Evolutionary conservation across 2,329 filamentous ascomycete species (phyloP), one percentile per base, ranked within the genome.

Genomic region (Fusarium mangiferae): DNA sequence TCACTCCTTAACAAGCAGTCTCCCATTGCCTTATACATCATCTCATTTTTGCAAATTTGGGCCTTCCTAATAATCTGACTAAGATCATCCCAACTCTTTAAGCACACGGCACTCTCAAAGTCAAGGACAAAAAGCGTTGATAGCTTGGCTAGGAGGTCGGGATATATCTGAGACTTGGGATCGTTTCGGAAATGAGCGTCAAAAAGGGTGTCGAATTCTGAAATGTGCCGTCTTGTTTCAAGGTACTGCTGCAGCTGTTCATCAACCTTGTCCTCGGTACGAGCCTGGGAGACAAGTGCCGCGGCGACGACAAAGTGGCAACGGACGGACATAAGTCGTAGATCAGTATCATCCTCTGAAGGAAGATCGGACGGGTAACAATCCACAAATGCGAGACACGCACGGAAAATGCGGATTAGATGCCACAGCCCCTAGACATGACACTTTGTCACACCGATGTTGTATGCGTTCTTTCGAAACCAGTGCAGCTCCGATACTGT

Each of bases 401-500:
- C 83, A 9, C 79, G 80, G 54, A 92, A 82, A 30, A 97, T 85
- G 7, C 88, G 84, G 7, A 91, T 78, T 1, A 92, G 84, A 55
- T 86, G 81, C 11, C 81, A 79, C 3, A 91, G 85, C 30, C 87
- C 80, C 86, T 92, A 91, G 2, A 66, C 72, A 7, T 88, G 84
- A 4, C 86, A 85, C 73, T 91, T 85, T 68, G 90, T 90, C 9
- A 96, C 82, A 0, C 91, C 91, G 12, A 95, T 81, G 74, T 96
- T 97, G 84, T 97, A 97, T 3, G 92, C 88, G 72, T 93, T 96
- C 71, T 91, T 91, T 42, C 91, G 92, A 79, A 97, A 95, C 94
- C 94, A 97, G 74, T 95, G 88, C 7, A 97, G 85, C 76, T 98
- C 94, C 7, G 85, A 80, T 1, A 87, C 66, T 2, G 87, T 89